Evolutionary conservation across 1,284 basidiomycete species (phyloP), one percentile per base, ranked within the genome.

Genomic region (Trichosporon ovoides): DNA sequence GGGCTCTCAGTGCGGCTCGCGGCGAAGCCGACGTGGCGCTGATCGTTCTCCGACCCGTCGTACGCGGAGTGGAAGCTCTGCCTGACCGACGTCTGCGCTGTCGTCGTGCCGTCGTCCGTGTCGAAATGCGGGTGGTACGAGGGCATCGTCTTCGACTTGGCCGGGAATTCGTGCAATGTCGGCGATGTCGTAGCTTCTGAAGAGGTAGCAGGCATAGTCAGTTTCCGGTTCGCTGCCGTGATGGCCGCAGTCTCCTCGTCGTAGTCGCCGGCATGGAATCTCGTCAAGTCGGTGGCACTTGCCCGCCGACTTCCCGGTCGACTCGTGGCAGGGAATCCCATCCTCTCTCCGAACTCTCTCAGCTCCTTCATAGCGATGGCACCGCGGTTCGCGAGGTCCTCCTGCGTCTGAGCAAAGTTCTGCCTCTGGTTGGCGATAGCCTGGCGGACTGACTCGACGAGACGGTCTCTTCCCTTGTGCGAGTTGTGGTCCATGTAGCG

Each of bases 391-490:
- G 74, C 71, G 9, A 77, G 58, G 50, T 71, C 69, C 40, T 74
- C 74, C 33, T 69, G 66, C 60, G 70, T 71, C 18, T 73, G 68
- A 12, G 66, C 66, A 33, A 71, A 58, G 40, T 52, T 67, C 35
- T 69, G 67, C 7, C 69, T 61, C 36, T 71, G 72, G 33, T 67
- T 61, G 19, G 68, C 70, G 52, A 78, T 69, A 10, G 68, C 72
- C 33, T 68, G 64, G n/a, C 69, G 60, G 4, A 79, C 75, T 0
- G 73, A 67, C 40, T 75, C 72, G 16, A 69, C 62, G 38, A 79
- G 69, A 20, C 72, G 61, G 20, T 70, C 71, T 18, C 62, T 50
- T n/a, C 66, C 59, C 1, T 58, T 64, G 14, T 60, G 60, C 2
- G 18, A n/a, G 22, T 33, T 60, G 28, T 66, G 60, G 33, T 68